These are phyloP conservation scores for Inonotus hispidus DNA, from an alignment of 1,284 basidiomycete species.

Conservation along the genomic window DNA sequence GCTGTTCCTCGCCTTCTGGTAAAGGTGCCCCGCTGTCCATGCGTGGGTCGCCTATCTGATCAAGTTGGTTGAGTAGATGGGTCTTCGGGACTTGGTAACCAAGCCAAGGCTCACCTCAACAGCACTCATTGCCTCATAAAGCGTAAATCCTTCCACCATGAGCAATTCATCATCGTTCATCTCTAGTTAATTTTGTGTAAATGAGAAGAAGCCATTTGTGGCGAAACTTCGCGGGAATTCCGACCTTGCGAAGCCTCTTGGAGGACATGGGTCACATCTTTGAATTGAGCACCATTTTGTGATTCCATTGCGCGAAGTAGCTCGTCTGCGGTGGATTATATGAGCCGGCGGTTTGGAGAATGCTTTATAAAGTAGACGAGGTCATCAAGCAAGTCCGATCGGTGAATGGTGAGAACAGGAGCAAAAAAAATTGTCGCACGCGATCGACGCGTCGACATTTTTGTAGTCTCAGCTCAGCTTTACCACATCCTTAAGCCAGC, in stretches of 20 bases:
- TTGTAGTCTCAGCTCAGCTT: neutral
- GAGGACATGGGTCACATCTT: conserved; percentile 14
- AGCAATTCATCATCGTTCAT: conserved; percentile 62
- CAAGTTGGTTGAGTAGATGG: conserved; percentile 18
- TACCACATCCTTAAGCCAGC: neutral
- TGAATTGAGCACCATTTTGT: conserved; percentile 6
- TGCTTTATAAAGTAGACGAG: neutral
- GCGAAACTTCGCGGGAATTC: neutral
- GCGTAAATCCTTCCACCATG: conserved; percentile 63
- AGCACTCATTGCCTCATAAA: conserved; percentile 87
- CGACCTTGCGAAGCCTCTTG: conserved; percentile 11
- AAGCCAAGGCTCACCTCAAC: conserved; percentile 54
- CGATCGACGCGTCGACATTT: neutral
- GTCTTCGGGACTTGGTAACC: neutral
- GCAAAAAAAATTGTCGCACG: neutral
- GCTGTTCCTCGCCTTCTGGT: conserved; percentile 37
- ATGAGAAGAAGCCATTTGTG: conserved; percentile 12
- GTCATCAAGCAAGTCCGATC: neutral
- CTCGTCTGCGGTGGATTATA: neutral
- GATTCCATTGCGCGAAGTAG: conserved; percentile 4
- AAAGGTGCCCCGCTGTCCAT: conserved; percentile 78
- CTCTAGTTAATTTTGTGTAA: conserved; percentile 36
- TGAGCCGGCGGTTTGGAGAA: neutral
- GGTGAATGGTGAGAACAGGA: neutral
- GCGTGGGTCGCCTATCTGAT: conserved; percentile 82